Evolutionary conservation across 2,329 filamentous ascomycete genomes (phyloP).

Genomic region (Diaporthe sp.): DNA sequence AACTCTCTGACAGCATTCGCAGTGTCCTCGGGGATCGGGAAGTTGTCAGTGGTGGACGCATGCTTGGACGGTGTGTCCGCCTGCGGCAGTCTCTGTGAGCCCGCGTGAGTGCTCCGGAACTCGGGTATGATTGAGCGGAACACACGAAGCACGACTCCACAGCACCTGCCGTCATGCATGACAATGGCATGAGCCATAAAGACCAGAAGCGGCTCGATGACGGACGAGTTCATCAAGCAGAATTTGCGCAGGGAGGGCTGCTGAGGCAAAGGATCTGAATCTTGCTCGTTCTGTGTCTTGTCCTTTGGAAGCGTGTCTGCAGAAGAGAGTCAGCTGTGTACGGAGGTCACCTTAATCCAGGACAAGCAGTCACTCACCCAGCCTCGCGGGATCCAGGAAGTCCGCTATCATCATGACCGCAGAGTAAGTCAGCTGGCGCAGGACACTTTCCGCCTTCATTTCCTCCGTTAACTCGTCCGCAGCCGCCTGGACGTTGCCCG

Average conservation of each 20-base stretch:
- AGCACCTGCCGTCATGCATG: conserved; percentile 91
- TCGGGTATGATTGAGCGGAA: conserved; percentile 88
- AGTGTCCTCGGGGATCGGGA: conserved; percentile 66
- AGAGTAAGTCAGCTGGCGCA: conserved; percentile 92
- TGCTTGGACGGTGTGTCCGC: conserved; percentile 45
- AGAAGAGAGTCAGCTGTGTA: conserved; percentile 30
- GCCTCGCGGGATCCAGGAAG: conserved; percentile 82
- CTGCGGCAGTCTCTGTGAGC: conserved; percentile 43
- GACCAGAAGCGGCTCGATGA: conserved; percentile 89
- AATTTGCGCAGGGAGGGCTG: conserved; percentile 81
- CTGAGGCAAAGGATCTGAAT: conserved; percentile 24
- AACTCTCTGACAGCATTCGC: conserved; percentile 85
- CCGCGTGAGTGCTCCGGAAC: conserved; percentile 61
- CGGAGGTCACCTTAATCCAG: neutral
- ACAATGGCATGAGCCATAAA: conserved; percentile 93
- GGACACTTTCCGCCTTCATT: conserved; percentile 97
- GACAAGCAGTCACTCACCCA: conserved; percentile 63
- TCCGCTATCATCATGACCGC: conserved; percentile 93
- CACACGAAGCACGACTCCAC: conserved; percentile 87
- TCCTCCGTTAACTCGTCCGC: conserved; percentile 90
- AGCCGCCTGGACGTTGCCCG: conserved; percentile 73
- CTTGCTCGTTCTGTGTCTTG: conserved; percentile 27
- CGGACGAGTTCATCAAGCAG: conserved; percentile 80
- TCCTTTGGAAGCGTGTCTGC: conserved; percentile 34
- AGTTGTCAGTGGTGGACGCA: conserved; percentile 50